Percentiles rank a stretch among this genome's conserved stretches.
Evolutionary conservation across 345 rosid genomes (phyloP).

Genomic region (Citrus sp.): DNA sequence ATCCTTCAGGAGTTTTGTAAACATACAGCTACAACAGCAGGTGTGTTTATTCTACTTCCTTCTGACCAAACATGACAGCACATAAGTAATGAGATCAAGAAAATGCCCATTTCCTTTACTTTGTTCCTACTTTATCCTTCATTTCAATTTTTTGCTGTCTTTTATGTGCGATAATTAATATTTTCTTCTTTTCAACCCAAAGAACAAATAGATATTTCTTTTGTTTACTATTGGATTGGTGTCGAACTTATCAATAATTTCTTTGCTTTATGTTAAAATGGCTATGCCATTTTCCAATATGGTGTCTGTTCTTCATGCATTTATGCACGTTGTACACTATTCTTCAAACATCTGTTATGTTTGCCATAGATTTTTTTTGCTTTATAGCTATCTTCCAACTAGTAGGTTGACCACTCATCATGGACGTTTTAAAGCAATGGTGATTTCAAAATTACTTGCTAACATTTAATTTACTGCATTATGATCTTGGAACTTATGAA

Average conservation of each 20-base stretch:
- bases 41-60: conserved; percentile 21
- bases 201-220: too few relatives aligned
- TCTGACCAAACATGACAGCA: background rate
- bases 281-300: background rate
- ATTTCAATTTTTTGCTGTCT: background rate
- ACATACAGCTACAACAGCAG: conserved; percentile 66
- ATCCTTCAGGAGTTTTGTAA: conserved; percentile 61
- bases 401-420: background rate
- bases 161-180: background rate
- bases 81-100: background rate
- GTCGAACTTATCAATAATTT: background rate
- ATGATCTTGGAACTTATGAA: background rate
- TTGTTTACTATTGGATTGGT: background rate
- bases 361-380: background rate
- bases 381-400: background rate
- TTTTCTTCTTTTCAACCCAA: background rate
- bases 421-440: background rate
- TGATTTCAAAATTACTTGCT: background rate
- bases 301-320: background rate
- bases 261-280: background rate
- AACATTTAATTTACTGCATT: background rate
- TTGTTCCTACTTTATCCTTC: background rate
- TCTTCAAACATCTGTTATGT: background rate
- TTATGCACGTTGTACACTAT: background rate
- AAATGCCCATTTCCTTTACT: background rate